phyloP scores from a whole-genome alignment of 2,329 filamentous ascomycete genomes.

The Hypoxylon sp. region DNA sequence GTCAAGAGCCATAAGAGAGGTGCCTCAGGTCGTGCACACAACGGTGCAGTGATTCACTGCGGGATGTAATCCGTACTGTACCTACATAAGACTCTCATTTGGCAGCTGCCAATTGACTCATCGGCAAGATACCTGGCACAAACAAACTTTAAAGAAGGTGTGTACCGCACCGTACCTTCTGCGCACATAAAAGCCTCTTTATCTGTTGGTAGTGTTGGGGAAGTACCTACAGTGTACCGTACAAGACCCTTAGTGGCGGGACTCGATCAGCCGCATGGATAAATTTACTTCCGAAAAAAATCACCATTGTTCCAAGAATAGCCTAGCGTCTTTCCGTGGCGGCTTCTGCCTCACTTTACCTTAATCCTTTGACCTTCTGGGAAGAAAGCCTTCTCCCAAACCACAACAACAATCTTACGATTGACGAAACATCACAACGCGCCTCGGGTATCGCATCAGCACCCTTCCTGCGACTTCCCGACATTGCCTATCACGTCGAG shows the following conservation, averaged over 20 bases:
- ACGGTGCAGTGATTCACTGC: not conserved
- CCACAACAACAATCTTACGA: conserved; percentile 59
- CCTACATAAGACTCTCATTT: not conserved
- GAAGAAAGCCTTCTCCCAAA: conserved; percentile 57
- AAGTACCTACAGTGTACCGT: conserved; percentile 11
- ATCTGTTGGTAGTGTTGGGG: not conserved
- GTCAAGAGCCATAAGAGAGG: too few relatives aligned
- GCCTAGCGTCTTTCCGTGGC: conserved; percentile 57
- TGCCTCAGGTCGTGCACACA: not conserved
- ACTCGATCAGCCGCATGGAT: conserved; percentile 39
- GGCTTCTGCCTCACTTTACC: conserved; percentile 46
- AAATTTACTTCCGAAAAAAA: conserved; percentile 50
- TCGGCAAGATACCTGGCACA: not conserved
- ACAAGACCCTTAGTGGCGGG: not conserved
- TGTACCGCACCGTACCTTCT: not conserved
- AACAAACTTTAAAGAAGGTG: not conserved
- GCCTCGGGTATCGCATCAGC: conserved; percentile 66
- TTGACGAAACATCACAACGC: conserved; percentile 63
- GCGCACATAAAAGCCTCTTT: not conserved
- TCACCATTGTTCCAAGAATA: conserved; percentile 45
- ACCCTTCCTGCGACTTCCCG: conserved; percentile 54
- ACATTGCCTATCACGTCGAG: conserved; percentile 55
- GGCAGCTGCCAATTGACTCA: conserved; percentile 13
- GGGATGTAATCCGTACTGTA: not conserved
- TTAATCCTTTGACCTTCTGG: conserved; percentile 46